phyloP scores from a whole-genome alignment of 169 alveolate species.

The Eimeria brunetti region DNA sequence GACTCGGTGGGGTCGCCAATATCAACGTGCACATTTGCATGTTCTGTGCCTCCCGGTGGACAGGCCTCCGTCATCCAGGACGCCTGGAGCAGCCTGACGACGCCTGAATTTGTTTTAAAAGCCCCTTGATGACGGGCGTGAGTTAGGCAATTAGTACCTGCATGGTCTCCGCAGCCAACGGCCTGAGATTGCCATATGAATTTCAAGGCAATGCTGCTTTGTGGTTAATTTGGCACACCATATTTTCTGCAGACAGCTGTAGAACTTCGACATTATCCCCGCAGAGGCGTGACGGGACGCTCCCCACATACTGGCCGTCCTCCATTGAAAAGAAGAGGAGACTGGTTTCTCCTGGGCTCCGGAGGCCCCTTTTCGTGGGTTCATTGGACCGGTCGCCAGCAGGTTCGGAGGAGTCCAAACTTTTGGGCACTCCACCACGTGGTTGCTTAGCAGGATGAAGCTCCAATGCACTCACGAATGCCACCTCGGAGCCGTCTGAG shows the following conservation, averaged over 20 bases:
- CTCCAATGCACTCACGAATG: slow-evolving; percentile 53
- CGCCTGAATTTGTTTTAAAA: slow-evolving; percentile 20
- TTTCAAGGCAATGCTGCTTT: background rate
- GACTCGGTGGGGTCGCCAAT: slow-evolving; percentile 9
- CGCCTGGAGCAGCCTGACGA: slow-evolving; percentile 62
- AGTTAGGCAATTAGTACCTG: slow-evolving; percentile 27
- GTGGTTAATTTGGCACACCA: slow-evolving; percentile 48
- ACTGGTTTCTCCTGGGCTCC: slow-evolving; percentile 14
- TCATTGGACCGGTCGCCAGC: slow-evolving; percentile 21
- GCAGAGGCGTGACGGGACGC: slow-evolving; percentile 77
- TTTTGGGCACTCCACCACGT: slow-evolving; percentile 12
- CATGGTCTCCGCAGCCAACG: slow-evolving; percentile 64
- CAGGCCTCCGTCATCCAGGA: slow-evolving; percentile 47
- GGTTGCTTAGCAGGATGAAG: slow-evolving; percentile 10
- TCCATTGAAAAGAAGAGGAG: slow-evolving; percentile 64
- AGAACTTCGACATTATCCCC: slow-evolving; percentile 72
- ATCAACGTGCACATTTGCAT: background rate
- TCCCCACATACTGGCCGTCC: slow-evolving; percentile 75
- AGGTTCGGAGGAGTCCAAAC: slow-evolving; percentile 18
- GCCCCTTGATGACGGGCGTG: slow-evolving; percentile 1
- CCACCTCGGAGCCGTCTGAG: slow-evolving; percentile 65
- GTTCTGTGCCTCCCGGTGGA: background rate
- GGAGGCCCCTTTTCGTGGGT: slow-evolving; percentile 65
- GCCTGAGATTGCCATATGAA: slow-evolving; percentile 45
- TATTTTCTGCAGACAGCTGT: slow-evolving; percentile 70